Conservation (phyloP, 495 filamentous ascomycete genomes). For the Haplographium delicatum region DNA sequence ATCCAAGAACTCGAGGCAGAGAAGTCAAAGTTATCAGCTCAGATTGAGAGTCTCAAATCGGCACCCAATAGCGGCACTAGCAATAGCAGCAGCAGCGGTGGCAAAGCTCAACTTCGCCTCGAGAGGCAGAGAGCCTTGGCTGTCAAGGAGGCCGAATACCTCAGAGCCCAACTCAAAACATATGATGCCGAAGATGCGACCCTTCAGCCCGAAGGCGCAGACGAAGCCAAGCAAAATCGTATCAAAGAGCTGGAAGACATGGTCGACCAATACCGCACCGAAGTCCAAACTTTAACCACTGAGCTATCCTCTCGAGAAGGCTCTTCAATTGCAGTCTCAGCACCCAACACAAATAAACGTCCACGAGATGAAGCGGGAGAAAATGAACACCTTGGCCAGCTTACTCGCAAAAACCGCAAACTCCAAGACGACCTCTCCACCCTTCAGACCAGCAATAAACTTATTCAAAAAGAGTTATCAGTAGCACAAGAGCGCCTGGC, state of each 20-base stretch:
- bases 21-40: conserved; percentile 49
- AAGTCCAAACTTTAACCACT: conserved; percentile 66
- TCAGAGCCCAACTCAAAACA: conserved; percentile 86
- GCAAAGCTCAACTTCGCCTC: conserved; percentile 60
- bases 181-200: conserved; percentile 87
- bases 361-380: conserved; percentile 47
- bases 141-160: conserved; percentile 86
- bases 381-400: conserved; percentile 73
- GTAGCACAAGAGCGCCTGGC: conserved; percentile 66
- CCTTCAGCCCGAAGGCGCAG: conserved; percentile 70
- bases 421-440: conserved; percentile 73
- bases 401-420: conserved; percentile 77
- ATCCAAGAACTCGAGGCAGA: conserved; percentile 70
- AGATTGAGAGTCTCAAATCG: conserved; percentile 66
- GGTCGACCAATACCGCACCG: conserved; percentile 82
- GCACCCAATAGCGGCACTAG: conserved; percentile 35
- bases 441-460: conserved; percentile 56
- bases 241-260: conserved; percentile 79
- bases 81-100: too few relatives aligned
- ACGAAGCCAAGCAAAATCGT: conserved; percentile 68
- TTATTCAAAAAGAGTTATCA: conserved; percentile 69
- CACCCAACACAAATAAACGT: conserved; percentile 50
- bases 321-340: conserved; percentile 13
- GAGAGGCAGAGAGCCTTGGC: conserved; percentile 83
- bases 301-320: conserved; percentile 63